Conservation (phyloP, 139 green algal genomes). For the Volvox reticuliferus region DNA sequence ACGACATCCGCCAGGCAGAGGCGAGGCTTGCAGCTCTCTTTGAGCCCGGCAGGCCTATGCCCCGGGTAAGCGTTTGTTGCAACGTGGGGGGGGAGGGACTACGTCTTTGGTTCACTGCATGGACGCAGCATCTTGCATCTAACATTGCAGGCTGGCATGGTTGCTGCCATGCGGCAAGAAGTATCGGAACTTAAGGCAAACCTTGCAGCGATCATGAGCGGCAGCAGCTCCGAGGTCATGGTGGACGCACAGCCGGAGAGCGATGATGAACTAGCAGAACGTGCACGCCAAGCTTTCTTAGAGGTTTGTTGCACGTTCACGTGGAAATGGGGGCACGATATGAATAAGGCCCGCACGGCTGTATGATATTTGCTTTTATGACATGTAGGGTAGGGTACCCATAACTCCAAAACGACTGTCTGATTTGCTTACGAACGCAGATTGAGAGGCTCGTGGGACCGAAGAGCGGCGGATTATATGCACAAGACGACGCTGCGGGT, state of each 20-base stretch:
- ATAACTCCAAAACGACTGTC: no score
- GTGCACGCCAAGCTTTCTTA: slow-evolving; percentile 38
- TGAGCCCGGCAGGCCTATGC: slow-evolving; percentile 54
- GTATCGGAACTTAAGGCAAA: slow-evolving; percentile 39
- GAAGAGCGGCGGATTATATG: not conserved
- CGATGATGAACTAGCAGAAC: slow-evolving; percentile 41
- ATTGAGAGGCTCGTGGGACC: slow-evolving; percentile 19
- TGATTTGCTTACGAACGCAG: not conserved
- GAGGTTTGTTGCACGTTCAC: slow-evolving; percentile 41
- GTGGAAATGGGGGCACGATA: no score
- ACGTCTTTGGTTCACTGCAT: not conserved
- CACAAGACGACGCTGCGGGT: not conserved
- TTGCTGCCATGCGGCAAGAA: slow-evolving; percentile 43
- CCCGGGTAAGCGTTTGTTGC: slow-evolving; percentile 20
- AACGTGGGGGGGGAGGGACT: not conserved
- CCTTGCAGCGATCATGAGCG: slow-evolving; percentile 1
- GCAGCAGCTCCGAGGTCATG: not conserved
- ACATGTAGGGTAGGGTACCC: not conserved
- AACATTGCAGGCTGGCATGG: slow-evolving; percentile 32
- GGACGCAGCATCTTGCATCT: not conserved
- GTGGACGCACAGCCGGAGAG: not conserved
- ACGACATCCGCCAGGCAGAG: slow-evolving; percentile 36
- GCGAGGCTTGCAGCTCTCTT: slow-evolving; percentile 43
- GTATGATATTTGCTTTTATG: no score
- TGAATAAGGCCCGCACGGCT: no score